phyloP scores from a whole-genome alignment of 1,284 basidiomycete species.

The Phellinidium pouzarii region DNA sequence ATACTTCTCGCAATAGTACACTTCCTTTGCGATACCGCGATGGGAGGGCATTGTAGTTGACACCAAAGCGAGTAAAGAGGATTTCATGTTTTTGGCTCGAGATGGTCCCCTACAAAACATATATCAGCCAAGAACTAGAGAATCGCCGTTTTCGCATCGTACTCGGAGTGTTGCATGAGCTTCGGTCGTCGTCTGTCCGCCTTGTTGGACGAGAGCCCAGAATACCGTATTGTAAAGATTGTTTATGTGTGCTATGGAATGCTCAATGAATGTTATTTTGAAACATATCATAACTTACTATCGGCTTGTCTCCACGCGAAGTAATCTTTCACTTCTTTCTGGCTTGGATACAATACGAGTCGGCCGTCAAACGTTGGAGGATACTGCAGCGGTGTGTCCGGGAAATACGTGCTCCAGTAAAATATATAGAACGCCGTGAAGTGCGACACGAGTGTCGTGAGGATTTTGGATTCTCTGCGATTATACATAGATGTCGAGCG shows the following conservation, averaged over 20 bases:
- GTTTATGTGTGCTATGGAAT: slow-evolving; percentile 83
- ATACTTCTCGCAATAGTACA: slow-evolving; percentile 65
- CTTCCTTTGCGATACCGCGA: slow-evolving; percentile 83
- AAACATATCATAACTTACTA: slow-evolving; percentile 50
- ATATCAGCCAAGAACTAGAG: slow-evolving; percentile 12
- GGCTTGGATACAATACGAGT: slow-evolving; percentile 78
- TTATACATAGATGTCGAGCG: slow-evolving; percentile 76
- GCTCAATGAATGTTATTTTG: slow-evolving; percentile 6
- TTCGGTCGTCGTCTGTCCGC: slow-evolving; percentile 68
- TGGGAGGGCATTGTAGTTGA: slow-evolving; percentile 84
- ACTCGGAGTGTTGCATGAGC: slow-evolving; percentile 79
- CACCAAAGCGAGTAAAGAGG: slow-evolving; percentile 71
- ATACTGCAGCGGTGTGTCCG: slow-evolving; percentile 61
- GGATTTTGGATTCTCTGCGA: slow-evolving; percentile 83
- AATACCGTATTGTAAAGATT: slow-evolving; percentile 96
- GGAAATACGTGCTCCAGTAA: slow-evolving; percentile 79
- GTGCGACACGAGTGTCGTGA: slow-evolving; percentile 81
- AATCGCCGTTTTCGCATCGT: slow-evolving; percentile 16
- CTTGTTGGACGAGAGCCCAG: slow-evolving; percentile 87
- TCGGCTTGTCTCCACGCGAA: slow-evolving; percentile 95
- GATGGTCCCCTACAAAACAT: slow-evolving; percentile 63
- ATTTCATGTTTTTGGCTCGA: slow-evolving; percentile 91
- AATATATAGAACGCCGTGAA: slow-evolving; percentile 94
- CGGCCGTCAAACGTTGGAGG: slow-evolving; percentile 92
- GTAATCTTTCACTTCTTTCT: slow-evolving; percentile 79